Percentiles rank a stretch among this genome's conserved stretches.
phyloP scores from a whole-genome alignment of 768 basidiomycete genomes.

The Jaapia argillacea region DNA sequence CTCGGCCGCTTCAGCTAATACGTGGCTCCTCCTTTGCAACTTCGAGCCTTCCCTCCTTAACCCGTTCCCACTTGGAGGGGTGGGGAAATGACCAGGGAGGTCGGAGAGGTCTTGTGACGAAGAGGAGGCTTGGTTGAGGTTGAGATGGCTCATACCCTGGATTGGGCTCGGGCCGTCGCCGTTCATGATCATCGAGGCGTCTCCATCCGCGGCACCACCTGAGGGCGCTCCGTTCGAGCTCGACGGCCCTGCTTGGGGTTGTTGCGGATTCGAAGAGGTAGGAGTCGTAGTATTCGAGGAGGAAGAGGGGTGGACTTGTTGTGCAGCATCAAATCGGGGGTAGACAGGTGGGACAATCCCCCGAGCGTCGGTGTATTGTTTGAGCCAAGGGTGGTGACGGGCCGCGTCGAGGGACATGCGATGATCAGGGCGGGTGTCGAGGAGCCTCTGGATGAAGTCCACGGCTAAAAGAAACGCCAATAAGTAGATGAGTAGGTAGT shows the following conservation, averaged over 20 bases:
- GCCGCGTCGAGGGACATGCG: slow-evolving; percentile 71
- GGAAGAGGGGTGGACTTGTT: too few species aligned
- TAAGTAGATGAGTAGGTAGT: background rate
- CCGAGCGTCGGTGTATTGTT: slow-evolving; percentile 3
- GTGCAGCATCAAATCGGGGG: background rate
- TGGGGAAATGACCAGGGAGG: slow-evolving; percentile 3
- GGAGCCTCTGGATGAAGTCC: slow-evolving; percentile 57
- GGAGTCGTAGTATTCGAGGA: background rate
- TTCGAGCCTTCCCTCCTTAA: slow-evolving; percentile 13
- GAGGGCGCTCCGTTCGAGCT: background rate
- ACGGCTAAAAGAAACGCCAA: slow-evolving; percentile 28
- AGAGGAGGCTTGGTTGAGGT: background rate
- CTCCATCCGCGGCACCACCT: background rate
- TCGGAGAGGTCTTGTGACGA: slow-evolving; percentile 3
- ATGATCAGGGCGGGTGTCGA: slow-evolving; percentile 48
- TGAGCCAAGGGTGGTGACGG: slow-evolving; percentile 71
- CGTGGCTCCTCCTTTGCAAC: slow-evolving; percentile 38
- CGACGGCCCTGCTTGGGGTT: too few species aligned
- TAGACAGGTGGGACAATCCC: slow-evolving; percentile 1
- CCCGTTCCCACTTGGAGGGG: slow-evolving; percentile 12
- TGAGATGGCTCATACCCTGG: background rate
- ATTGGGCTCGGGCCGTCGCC: background rate
- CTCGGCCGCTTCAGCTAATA: slow-evolving; percentile 37
- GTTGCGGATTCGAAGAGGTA: slow-evolving; percentile 1
- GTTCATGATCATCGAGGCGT: background rate